Base-by-base conservation (phyloP, 1,284 basidiomycete genomes). In the Tranzscheliella williamsii region DNA sequence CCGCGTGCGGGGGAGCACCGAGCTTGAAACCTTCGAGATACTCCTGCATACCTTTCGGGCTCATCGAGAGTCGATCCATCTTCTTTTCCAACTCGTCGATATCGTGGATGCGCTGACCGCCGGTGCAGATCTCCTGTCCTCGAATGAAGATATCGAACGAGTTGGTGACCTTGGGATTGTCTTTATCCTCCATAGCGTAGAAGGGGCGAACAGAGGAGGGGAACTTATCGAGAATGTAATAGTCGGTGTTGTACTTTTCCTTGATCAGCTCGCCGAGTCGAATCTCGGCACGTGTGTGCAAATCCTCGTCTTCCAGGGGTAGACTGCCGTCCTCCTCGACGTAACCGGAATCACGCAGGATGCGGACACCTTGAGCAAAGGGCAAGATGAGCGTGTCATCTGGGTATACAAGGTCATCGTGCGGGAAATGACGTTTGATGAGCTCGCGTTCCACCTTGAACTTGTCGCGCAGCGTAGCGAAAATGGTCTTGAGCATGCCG, bases 221-320 rank as follows among this genome's bases (percentile, higher is more conserved):
- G 52, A 78, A 78, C 47, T 78, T 78, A 61, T 78, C 75, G 26
- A 78, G 67, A 26, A 78, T 76, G 61, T 75, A 78, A 49, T 77
- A 78, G 82, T 98, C 94, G 44, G 90, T 96, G 69, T 91, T 86
- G 79, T 92, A 94, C 81, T 94, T 95, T 49, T 86, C 86, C 78
- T 88, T 90, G 72, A 97, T 85, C 42, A 97, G 82, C 42, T 86
- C 83, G 23, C 94, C 94, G 20, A 97, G 86, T 44, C 89, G 84
- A 81, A 90, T 93, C 81, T 98, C 94, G 74, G 92, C 90, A 67
- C 88, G 85, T 5, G 91, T 95, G 90, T 94, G 27, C 6, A 75
- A 48, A 40, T 75, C 72, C 34, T 75, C 71, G 37, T 70, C 65
- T 49, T 61, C 58, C 40, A 51, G 64, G 30, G 71, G 71, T 32